Evolutionary conservation across 2,329 filamentous ascomycete species (phyloP).

Genomic region (Aspergillus candidus): DNA sequence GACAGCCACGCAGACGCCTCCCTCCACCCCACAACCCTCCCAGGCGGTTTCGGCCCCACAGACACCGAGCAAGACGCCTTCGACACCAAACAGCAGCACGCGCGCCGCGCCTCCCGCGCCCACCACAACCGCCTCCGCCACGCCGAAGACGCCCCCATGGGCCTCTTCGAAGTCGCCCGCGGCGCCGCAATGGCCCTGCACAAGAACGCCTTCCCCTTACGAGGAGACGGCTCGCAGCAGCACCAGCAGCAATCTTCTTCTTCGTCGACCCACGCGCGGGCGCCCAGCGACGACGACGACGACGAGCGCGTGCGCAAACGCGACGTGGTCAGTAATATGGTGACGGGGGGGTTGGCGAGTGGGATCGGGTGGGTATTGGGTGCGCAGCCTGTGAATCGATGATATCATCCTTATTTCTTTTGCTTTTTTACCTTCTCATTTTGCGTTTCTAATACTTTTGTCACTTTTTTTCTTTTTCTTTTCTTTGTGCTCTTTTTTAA

Average conservation of each 20-base stretch:
- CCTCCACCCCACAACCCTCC: slow-evolving; percentile 25
- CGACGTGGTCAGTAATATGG: slow-evolving; percentile 57
- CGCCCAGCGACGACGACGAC: slow-evolving; percentile 10
- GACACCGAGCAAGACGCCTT: slow-evolving; percentile 41
- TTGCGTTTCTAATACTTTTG: too few relatives aligned
- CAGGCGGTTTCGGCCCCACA: slow-evolving; percentile 40
- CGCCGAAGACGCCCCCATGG: slow-evolving; percentile 45
- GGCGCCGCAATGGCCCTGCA: slow-evolving; percentile 44
- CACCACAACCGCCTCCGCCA: slow-evolving; percentile 21
- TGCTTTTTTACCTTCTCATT: too few relatives aligned
- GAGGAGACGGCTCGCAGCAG: slow-evolving; percentile 11
- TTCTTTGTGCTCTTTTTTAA: background rate
- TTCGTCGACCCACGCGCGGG: slow-evolving; percentile 3
- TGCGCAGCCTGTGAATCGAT: slow-evolving; percentile 40
- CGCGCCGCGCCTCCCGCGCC: slow-evolving; percentile 25
- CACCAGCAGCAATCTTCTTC: slow-evolving; percentile 3
- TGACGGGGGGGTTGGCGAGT: slow-evolving; percentile 56
- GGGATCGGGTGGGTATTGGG: slow-evolving; percentile 62
- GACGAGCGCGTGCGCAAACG: slow-evolving; percentile 40
- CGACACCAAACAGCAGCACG: slow-evolving; percentile 38
- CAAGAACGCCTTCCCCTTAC: slow-evolving; percentile 44
- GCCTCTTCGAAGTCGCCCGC: slow-evolving; percentile 48
- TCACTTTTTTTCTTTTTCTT: background rate
- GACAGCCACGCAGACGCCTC: slow-evolving; percentile 49
- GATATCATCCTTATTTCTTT: background rate